phyloP scores from a whole-genome alignment of 108 stramenopile species.

The Skeletonema menzelii region DNA sequence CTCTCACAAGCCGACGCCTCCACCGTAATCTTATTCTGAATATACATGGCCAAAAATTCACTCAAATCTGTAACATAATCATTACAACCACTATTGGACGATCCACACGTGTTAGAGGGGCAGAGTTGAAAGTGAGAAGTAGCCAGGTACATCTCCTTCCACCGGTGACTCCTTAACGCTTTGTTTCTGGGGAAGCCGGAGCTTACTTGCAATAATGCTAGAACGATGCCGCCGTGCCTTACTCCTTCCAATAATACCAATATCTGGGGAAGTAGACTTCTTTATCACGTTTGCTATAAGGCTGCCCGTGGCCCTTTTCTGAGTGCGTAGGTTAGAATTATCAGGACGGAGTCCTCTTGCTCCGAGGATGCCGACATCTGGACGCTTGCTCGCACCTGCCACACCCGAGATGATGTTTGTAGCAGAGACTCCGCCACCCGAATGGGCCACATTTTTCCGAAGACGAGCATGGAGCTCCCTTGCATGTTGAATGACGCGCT shows the following conservation, averaged over 20 bases:
- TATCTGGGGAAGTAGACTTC: background rate
- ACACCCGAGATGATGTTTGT: background rate
- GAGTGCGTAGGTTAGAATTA: background rate
- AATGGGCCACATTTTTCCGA: background rate
- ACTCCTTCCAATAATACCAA: background rate
- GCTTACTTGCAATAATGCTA: background rate
- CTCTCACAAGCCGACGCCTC: conserved; percentile 69
- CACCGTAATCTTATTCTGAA: conserved; percentile 37
- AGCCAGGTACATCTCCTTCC: no score
- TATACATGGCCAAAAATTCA: conserved; percentile 75
- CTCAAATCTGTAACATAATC: conserved; percentile 76
- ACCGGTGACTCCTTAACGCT: no score
- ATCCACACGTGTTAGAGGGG: conserved; percentile 51
- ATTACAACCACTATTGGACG: conserved; percentile 1
- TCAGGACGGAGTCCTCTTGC: background rate
- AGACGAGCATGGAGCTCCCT: background rate
- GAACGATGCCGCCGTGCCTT: background rate
- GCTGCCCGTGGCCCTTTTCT: background rate
- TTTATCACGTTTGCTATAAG: background rate
- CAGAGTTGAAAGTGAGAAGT: conserved; percentile 80
- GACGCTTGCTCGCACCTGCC: background rate
- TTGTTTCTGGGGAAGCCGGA: background rate
- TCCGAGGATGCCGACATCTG: background rate
- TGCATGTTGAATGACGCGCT: background rate
- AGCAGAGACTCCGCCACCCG: background rate